phyloP scores from a whole-genome alignment of 495 filamentous ascomycete species.

The Penicillium alfredii region DNA sequence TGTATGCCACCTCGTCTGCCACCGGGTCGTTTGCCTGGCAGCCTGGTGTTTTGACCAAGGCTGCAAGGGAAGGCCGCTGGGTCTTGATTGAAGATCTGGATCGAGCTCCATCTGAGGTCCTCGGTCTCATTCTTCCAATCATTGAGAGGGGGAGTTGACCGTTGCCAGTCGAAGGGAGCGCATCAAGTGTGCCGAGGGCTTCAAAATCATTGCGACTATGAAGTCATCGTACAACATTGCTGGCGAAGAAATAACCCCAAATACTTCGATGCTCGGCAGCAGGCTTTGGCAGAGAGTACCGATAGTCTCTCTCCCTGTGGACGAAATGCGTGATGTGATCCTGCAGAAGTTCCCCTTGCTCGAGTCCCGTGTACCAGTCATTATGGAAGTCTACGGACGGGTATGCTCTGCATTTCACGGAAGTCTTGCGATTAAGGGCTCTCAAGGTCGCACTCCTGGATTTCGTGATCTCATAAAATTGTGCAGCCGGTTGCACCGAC shows the following conservation, averaged over 20 bases:
- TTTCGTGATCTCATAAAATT: slow-evolving; percentile 87
- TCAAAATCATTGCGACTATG: slow-evolving; percentile 86
- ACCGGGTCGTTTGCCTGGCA: slow-evolving; percentile 89
- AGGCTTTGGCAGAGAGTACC: slow-evolving; percentile 75
- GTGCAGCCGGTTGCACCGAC: slow-evolving; percentile 64
- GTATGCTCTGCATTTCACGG: slow-evolving; percentile 51
- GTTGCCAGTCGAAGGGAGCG: slow-evolving; percentile 82
- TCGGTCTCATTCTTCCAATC: slow-evolving; percentile 83
- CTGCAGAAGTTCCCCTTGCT: slow-evolving; percentile 61
- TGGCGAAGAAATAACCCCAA: slow-evolving; percentile 56
- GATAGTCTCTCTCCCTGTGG: slow-evolving; percentile 57
- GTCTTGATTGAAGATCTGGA: slow-evolving; percentile 95
- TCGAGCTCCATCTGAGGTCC: slow-evolving; percentile 89
- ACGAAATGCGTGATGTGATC: slow-evolving; percentile 72
- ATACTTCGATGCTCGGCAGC: slow-evolving; percentile 61
- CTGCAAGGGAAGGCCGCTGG: slow-evolving; percentile 90
- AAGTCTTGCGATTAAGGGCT: slow-evolving; percentile 40
- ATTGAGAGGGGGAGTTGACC: slow-evolving; percentile 83
- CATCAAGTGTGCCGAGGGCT: slow-evolving; percentile 74
- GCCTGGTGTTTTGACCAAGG: slow-evolving; percentile 89
- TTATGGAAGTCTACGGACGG: slow-evolving; percentile 70
- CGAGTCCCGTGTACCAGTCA: slow-evolving; percentile 56
- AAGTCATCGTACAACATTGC: slow-evolving; percentile 66
- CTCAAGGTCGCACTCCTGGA: slow-evolving; percentile 48
- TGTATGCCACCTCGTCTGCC: slow-evolving; percentile 79